These are phyloP conservation scores for Tolypocladium tundrense DNA, from an alignment of 2,329 filamentous ascomycete species.

Conservation along the genomic window DNA sequence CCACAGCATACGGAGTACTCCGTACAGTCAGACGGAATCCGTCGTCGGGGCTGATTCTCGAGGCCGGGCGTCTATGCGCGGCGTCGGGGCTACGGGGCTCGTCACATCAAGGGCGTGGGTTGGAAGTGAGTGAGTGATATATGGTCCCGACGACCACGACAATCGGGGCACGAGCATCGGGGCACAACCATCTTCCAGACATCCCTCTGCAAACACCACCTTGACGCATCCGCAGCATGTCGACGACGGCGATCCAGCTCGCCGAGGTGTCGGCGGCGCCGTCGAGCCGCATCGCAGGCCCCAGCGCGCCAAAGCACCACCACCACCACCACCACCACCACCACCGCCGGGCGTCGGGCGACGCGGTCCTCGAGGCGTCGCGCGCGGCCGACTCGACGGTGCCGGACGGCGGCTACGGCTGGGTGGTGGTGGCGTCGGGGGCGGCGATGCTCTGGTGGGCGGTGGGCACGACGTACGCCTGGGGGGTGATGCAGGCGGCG, in stretches of 20 bases:
- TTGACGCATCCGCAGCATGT: neutral
- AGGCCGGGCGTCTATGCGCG: no score
- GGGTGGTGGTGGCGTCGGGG: slow-evolving; percentile 41
- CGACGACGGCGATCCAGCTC: neutral
- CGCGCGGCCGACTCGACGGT: slow-evolving; percentile 31
- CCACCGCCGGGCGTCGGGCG: neutral
- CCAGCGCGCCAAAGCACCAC: neutral
- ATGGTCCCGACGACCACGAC: neutral
- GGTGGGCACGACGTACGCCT: slow-evolving; percentile 45
- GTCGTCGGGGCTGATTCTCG: neutral
- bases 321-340: neutral
- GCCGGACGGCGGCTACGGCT: slow-evolving; percentile 47
- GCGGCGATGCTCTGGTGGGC: slow-evolving; percentile 45
- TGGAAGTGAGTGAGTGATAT: neutral
- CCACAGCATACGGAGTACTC: neutral
- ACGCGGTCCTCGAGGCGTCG: slow-evolving; percentile 28
- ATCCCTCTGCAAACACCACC: neutral
- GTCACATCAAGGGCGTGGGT: neutral
- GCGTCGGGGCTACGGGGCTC: no score
- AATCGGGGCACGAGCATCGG: neutral
- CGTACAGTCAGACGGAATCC: neutral
- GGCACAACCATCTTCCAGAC: neutral
- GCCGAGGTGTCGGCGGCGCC: neutral
- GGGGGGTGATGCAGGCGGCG: slow-evolving; percentile 50
- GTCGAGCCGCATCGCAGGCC: neutral